Base-by-base conservation (phyloP, 2,329 filamentous ascomycete species). In the Exophiala alcalophila region DNA sequence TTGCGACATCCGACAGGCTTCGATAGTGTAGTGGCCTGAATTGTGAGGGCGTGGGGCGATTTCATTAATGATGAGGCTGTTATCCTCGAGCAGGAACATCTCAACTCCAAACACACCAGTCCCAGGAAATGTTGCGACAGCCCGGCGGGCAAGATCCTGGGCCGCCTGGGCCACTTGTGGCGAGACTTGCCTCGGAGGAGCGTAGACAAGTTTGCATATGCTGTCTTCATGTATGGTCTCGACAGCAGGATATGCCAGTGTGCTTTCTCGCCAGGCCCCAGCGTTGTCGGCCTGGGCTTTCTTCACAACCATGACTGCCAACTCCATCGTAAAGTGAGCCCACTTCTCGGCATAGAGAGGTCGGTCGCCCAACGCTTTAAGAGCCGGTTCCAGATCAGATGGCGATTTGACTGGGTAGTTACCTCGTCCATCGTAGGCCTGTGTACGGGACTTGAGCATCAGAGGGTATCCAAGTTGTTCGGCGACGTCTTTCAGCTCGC, bases 91-190 rank as follows among this genome's bases (percentile, higher is more conserved):
- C 3, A 97, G 67, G 67, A 98, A 98, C 81, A 97, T 86, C 68
- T 98, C 92, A 0, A 97, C 91, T 1, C 91, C 92, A 65, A 96
- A 98, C 21, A 95, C 86, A 52, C 92, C 92, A 50, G 92, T 84
- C 37, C 92, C 92, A 70, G 82, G 81, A 40, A 98, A 84, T 37
- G 80, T 83, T 28, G 78, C 76, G 15, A 96, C 81, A 8, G 92
- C 90, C 44, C 84, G 80, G 55, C 80, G 79, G 0, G 90, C 92
- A 0, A 96, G 73, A 28, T 81, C 76, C 60, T 88, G 82, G 0
- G 90, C 90, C 57, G 77, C 69, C 52, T 78, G 65, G 48, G 78
- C 77, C 26, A 84, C 72, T 1, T 71, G 65, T 1, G 72, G 67
- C 1, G 80, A 71, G 3, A 94, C 81, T 5, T 77, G 74, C 25